Evolutionary conservation across 352 stramenopile species (phyloP).

Genomic region (Phytopythium oedochilum): DNA sequence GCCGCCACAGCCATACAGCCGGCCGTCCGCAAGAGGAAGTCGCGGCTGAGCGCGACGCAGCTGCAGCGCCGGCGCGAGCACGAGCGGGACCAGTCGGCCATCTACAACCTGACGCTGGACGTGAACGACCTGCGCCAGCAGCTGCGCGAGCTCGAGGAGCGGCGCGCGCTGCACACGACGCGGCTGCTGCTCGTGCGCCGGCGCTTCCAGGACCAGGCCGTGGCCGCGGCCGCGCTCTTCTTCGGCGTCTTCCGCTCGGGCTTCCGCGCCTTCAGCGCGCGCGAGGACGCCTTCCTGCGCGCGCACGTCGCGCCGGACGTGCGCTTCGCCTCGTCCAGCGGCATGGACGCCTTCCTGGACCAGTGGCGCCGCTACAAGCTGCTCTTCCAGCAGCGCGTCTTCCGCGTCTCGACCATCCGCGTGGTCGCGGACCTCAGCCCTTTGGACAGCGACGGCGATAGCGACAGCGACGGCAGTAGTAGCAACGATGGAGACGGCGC

Average conservation of each 20-base stretch:
- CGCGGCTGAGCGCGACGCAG: conserved; percentile 14
- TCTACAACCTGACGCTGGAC: conserved; percentile 22
- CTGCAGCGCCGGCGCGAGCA: conserved; percentile 11
- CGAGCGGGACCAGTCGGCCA: conserved; percentile 13
- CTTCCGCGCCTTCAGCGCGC: conserved; percentile 3
- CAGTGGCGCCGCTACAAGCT: conserved; percentile 43
- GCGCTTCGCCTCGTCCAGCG: conserved; percentile 11
- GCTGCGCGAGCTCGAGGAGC: conserved; percentile 17
- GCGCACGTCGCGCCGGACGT: conserved; percentile 18
- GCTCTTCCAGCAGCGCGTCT: conserved; percentile 22
- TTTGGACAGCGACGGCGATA: conserved; percentile 1
- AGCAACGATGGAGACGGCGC: no score
- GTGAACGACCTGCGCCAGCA: conserved; percentile 26
- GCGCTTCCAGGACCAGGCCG: conserved; percentile 8
- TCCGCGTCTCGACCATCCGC: conserved; percentile 11
- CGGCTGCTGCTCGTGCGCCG: conserved; percentile 14
- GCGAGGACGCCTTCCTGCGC: conserved; percentile 16
- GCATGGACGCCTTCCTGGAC: conserved; percentile 24
- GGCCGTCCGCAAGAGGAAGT: conserved; percentile 1
- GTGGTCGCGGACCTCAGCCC: conserved; percentile 24
- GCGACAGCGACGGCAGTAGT: not conserved
- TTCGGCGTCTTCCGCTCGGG: conserved; percentile 28
- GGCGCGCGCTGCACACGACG: conserved; percentile 15
- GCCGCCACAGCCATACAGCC: not conserved
- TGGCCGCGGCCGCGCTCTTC: conserved; percentile 18